Evolutionary conservation across 371 early-diverging fungal species (phyloP).

Genomic region (Mucor saturninus): DNA sequence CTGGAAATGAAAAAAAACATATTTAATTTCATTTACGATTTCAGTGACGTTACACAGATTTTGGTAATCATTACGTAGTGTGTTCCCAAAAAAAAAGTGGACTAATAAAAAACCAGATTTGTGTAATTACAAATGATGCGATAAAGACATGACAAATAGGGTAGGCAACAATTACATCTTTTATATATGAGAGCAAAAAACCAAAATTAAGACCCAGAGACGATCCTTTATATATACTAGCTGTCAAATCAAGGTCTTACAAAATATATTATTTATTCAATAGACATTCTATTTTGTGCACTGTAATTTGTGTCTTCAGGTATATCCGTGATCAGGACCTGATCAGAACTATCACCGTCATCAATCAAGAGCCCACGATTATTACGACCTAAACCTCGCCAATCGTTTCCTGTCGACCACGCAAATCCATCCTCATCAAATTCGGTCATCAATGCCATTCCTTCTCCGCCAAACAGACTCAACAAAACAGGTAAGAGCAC

Average conservation of each 20-base stretch:
- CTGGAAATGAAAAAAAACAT: background rate
- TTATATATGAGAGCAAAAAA: no score
- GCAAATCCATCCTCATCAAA: conserved; percentile 61
- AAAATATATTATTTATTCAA: conserved; percentile 3
- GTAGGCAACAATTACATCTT: no score
- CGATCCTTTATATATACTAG: no score
- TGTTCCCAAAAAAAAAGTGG: background rate
- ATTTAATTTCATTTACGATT: background rate
- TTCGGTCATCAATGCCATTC: conserved; percentile 48
- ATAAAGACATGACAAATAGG: no score
- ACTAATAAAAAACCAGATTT: background rate
- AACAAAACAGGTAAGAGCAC: conserved; percentile 71
- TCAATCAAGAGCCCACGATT: conserved; percentile 38
- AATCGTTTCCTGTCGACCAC: conserved; percentile 38
- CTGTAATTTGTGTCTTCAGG: conserved; percentile 24
- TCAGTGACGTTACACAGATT: background rate
- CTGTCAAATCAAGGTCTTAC: background rate
- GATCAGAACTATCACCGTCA: conserved; percentile 47
- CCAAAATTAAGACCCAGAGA: no score
- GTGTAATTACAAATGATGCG: no score
- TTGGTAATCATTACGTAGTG: conserved; percentile 4
- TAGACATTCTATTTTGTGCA: conserved; percentile 13
- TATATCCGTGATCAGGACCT: conserved; percentile 48
- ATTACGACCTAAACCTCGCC: conserved; percentile 21
- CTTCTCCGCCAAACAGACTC: conserved; percentile 60